Percentiles rank a stretch among this genome's conserved stretches.
Evolutionary conservation across 2,329 filamentous ascomycete species (phyloP).

Genomic region (Ophioceras dolichostomum): DNA sequence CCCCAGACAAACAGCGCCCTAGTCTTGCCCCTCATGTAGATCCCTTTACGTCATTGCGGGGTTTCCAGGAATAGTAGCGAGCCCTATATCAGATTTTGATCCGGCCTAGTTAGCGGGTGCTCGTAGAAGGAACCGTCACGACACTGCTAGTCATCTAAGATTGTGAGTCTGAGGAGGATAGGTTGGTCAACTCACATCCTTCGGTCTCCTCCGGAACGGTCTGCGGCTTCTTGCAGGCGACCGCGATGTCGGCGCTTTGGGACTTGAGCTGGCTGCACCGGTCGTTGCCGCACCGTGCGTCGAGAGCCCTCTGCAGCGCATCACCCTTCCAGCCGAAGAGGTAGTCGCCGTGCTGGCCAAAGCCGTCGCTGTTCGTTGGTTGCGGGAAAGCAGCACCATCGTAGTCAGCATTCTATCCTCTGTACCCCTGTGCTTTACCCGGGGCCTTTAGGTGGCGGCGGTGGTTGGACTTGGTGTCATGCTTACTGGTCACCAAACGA

Average conservation of each 20-base stretch:
- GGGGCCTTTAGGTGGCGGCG: not conserved
- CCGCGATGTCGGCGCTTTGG: constrained; percentile 14
- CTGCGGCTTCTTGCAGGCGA: constrained; percentile 13
- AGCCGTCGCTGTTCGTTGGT: constrained; percentile 9
- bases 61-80: too few species aligned
- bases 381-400: not conserved
- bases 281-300: constrained; percentile 19
- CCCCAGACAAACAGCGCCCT: too few species aligned
- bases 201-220: constrained; percentile 15
- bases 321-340: constrained; percentile 19
- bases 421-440: too few species aligned
- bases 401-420: too few species aligned
- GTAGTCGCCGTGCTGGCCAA: constrained; percentile 18
- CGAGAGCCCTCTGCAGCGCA: constrained; percentile 25
- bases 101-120: too few species aligned
- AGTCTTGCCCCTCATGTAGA: too few species aligned
- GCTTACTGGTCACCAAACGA: constrained; percentile 10
- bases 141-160: too few species aligned
- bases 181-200: constrained; percentile 16
- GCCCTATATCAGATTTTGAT: too few species aligned
- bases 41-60: too few species aligned
- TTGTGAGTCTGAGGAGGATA: too few species aligned
- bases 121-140: too few species aligned
- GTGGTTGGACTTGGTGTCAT: not conserved
- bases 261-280: constrained; percentile 13